A percentile compares a stretch with the other conserved stretches of the same genome.
Conservation (phyloP, 306 rosid species). For the Coriaria nepalensis region DNA sequence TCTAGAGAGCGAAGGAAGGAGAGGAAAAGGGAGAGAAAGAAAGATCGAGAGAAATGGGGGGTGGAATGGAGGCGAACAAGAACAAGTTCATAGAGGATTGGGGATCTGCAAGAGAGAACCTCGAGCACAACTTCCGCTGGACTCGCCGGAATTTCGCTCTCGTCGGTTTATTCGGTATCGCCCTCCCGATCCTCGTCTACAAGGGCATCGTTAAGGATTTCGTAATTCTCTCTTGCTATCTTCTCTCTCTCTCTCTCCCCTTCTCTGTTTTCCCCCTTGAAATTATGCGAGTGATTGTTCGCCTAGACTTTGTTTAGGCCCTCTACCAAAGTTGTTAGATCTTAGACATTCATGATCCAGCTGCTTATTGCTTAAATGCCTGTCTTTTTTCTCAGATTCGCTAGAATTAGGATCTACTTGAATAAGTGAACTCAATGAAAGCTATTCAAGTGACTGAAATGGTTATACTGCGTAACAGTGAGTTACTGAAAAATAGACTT, state of each 20-base stretch:
- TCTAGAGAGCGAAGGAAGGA: neutral
- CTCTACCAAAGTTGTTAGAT: no score
- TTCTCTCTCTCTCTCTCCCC: neutral
- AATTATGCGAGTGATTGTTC: no score
- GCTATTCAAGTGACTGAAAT: no score
- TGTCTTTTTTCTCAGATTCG: no score
- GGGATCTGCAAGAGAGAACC: conserved; percentile 73
- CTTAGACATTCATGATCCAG: no score
- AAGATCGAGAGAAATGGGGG: conserved; percentile 40
- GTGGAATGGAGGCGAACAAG: conserved; percentile 93
- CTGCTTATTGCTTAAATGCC: no score
- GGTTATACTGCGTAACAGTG: no score
- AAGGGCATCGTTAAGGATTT: conserved; percentile 87
- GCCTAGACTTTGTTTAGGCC: no score
- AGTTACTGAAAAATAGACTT: no score
- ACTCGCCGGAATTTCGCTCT: conserved; percentile 81
- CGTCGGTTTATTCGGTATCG: conserved; percentile 76
- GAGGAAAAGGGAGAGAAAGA: neutral
- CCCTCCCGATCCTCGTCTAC: conserved; percentile 70
- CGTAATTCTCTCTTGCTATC: conserved; percentile 15
- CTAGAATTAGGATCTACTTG: no score
- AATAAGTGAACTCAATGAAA: no score
- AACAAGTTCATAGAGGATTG: conserved; percentile 86
- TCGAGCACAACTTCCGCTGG: conserved; percentile 89
- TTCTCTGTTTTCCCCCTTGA: neutral